A percentile compares a stretch with the other conserved stretches of the same genome.
These are phyloP conservation scores for Alternaria dauci DNA, from an alignment of 2,329 filamentous ascomycete genomes.

Conservation along the genomic window DNA sequence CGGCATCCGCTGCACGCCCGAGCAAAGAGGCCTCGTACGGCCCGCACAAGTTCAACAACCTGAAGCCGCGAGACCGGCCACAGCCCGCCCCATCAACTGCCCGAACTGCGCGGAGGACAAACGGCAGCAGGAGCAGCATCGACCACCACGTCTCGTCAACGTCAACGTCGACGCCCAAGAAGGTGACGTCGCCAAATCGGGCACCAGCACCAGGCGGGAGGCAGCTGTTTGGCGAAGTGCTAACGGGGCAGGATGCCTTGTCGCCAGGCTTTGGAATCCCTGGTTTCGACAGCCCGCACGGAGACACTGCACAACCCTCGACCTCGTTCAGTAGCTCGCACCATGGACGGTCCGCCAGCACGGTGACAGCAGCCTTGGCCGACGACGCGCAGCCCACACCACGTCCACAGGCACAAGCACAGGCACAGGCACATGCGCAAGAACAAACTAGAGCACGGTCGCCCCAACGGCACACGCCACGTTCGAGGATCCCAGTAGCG, in stretches of 20 bases:
- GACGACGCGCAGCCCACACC: constrained; percentile 24
- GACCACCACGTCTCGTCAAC: constrained; percentile 36
- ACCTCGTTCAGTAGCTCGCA: constrained; percentile 26
- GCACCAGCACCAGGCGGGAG: constrained; percentile 34
- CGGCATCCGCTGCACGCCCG: constrained; percentile 38
- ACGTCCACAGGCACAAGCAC: constrained; percentile 13
- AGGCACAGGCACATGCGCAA: constrained; percentile 14
- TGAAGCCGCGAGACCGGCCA: constrained; percentile 47
- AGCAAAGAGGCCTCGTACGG: constrained; percentile 45
- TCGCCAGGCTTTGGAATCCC: constrained; percentile 49
- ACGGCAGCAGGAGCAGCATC: constrained; percentile 37
- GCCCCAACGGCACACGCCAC: constrained; percentile 37
- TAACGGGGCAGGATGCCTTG: constrained; percentile 41
- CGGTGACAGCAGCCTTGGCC: constrained; percentile 24
- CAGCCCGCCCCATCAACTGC: constrained; percentile 46
- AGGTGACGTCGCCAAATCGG: constrained; percentile 34
- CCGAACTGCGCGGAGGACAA: constrained; percentile 34
- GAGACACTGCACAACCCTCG: constrained; percentile 20
- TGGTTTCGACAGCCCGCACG: constrained; percentile 27
- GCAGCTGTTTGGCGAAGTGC: constrained; percentile 49
- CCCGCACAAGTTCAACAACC: constrained; percentile 47
- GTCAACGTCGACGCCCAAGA: constrained; percentile 36
- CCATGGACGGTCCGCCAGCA: constrained; percentile 33
- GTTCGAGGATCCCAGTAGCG: constrained; percentile 46
- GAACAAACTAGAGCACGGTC: constrained; percentile 20